These are phyloP conservation scores for Dunaliella primolecta DNA, from an alignment of 139 green algal genomes.

Conservation along the genomic window DNA sequence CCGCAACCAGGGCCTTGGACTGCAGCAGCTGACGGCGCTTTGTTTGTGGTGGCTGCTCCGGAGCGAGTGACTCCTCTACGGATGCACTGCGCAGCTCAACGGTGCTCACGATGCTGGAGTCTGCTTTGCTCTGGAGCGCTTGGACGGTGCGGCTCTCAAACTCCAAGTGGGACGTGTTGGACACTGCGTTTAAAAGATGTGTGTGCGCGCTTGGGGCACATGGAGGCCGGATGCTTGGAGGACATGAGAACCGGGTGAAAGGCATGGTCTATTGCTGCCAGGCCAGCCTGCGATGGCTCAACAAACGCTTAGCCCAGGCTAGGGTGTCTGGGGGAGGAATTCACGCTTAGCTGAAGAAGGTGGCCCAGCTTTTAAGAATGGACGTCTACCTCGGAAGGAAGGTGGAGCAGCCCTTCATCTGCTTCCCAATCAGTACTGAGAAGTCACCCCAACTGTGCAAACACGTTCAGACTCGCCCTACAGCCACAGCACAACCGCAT, in stretches of 20 bases:
- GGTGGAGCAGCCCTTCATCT: background rate
- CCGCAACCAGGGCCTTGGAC: background rate
- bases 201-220: background rate
- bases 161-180: background rate
- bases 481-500: background rate
- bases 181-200: background rate
- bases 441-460: too few species aligned
- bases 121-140: background rate
- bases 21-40: background rate
- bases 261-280: background rate
- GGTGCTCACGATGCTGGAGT: background rate
- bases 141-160: background rate
- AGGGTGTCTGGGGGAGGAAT: too few species aligned
- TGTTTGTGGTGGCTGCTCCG: too few species aligned
- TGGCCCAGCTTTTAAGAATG: background rate
- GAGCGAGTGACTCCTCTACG: background rate
- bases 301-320: too few species aligned
- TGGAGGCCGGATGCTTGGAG: too few species aligned
- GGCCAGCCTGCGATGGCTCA: background rate
- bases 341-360: too few species aligned
- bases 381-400: background rate
- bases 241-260: too few species aligned
- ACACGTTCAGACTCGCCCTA: too few species aligned
- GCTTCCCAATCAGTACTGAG: background rate
- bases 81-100: background rate